Percentiles rank a stretch among this genome's conserved stretches.
These are phyloP conservation scores for Shiraia sp. DNA, from an alignment of 2,329 filamentous ascomycete genomes.

Conservation along the genomic window DNA sequence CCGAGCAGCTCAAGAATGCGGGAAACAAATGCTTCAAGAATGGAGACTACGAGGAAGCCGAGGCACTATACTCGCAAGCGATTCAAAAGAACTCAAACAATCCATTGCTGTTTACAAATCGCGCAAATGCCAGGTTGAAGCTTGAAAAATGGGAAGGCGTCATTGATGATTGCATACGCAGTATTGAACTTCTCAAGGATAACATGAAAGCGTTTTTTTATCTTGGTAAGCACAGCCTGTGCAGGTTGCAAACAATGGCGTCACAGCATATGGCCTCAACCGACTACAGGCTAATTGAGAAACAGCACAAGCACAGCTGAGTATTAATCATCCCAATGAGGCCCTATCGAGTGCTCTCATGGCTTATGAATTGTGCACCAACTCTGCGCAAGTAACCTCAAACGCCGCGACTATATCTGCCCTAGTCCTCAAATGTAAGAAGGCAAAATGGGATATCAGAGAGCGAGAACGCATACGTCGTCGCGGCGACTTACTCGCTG, in stretches of 20 bases:
- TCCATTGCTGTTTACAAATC: constrained; percentile 83
- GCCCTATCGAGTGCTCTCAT: constrained; percentile 70
- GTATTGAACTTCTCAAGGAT: constrained; percentile 67
- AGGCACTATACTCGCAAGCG: constrained; percentile 73
- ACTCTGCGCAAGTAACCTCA: constrained; percentile 60
- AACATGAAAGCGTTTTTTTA: constrained; percentile 85
- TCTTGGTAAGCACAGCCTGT: constrained; percentile 51
- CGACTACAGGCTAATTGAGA: constrained; percentile 13
- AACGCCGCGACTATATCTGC: constrained; percentile 72
- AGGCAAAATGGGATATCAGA: constrained; percentile 78
- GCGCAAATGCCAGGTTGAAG: constrained; percentile 79
- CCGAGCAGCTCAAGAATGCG: constrained; percentile 53
- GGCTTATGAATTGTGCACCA: constrained; percentile 73
- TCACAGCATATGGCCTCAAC: neutral
- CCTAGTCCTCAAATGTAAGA: constrained; percentile 79
- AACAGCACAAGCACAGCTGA: constrained; percentile 76
- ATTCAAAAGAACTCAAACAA: constrained; percentile 80
- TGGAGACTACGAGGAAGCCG: constrained; percentile 68
- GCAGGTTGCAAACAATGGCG: neutral
- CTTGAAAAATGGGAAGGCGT: constrained; percentile 73
- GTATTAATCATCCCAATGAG: constrained; percentile 70
- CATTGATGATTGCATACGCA: constrained; percentile 75
- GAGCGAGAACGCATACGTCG: constrained; percentile 66
- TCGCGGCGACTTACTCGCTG: constrained; percentile 61
- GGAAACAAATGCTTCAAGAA: constrained; percentile 69